A percentile compares a stretch with the other conserved stretches of the same genome.
Evolutionary conservation across 352 stramenopile genomes (phyloP).

Genomic region (Pythium folliculosum): DNA sequence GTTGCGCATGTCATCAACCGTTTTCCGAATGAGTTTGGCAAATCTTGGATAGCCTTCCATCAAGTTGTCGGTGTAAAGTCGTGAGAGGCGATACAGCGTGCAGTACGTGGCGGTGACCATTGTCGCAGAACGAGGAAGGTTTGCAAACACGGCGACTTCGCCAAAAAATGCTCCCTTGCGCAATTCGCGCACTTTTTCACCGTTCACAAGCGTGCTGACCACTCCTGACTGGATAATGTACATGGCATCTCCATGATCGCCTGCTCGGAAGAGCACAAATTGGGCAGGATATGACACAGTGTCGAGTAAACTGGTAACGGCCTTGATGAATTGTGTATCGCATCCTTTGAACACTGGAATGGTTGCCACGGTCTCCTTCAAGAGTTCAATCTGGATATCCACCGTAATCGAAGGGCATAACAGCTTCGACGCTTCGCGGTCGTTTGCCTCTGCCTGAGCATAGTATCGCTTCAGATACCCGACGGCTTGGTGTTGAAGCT

Average conservation of each 20-base stretch:
- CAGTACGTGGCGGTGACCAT: slow-evolving; percentile 69
- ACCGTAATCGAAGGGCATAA: slow-evolving; percentile 69
- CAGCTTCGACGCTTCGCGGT: slow-evolving; percentile 56
- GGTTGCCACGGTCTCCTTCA: slow-evolving; percentile 47
- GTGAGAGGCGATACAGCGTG: slow-evolving; percentile 58
- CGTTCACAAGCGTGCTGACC: slow-evolving; percentile 56
- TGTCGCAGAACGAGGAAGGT: slow-evolving; percentile 57
- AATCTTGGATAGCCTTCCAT: slow-evolving; percentile 55
- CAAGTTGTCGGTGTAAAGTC: slow-evolving; percentile 51
- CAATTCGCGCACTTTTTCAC: slow-evolving; percentile 68
- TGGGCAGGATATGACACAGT: slow-evolving; percentile 55
- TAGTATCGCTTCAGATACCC: slow-evolving; percentile 74
- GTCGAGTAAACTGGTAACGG: slow-evolving; percentile 57
- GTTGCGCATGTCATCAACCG: slow-evolving; percentile 46
- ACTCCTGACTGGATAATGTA: slow-evolving; percentile 72
- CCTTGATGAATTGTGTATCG: slow-evolving; percentile 58
- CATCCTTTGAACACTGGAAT: slow-evolving; percentile 68
- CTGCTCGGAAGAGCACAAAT: slow-evolving; percentile 53
- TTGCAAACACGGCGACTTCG: slow-evolving; percentile 66
- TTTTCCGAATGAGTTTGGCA: slow-evolving; percentile 43
- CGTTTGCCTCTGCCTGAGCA: slow-evolving; percentile 59
- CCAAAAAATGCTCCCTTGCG: slow-evolving; percentile 70
- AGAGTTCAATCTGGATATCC: slow-evolving; percentile 70
- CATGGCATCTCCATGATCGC: slow-evolving; percentile 71
- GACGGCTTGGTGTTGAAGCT: slow-evolving; percentile 52